phyloP scores from a whole-genome alignment of 768 basidiomycete genomes.

The Russula lepida region DNA sequence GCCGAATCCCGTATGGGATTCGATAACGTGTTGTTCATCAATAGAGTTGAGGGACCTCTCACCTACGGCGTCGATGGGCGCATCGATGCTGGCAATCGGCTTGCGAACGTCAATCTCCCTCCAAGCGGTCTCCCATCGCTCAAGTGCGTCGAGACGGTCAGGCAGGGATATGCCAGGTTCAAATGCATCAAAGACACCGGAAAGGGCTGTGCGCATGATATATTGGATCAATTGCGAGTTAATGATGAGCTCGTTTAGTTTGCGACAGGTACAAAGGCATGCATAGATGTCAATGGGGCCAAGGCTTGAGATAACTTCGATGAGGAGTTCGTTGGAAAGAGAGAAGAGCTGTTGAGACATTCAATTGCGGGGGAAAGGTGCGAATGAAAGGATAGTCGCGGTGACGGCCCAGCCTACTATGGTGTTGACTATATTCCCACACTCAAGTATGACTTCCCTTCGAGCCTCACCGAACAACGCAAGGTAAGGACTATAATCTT shows the following conservation, averaged over 20 bases:
- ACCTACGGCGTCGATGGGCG: not conserved
- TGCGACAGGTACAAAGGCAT: not conserved
- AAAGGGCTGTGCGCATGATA: conserved; percentile 2
- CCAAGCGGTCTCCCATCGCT: conserved; percentile 1
- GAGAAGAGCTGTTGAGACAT: conserved; percentile 5
- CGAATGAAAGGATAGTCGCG: too few species aligned
- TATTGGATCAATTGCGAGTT: conserved; percentile 2
- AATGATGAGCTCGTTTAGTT: not conserved
- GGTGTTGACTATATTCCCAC: too few species aligned
- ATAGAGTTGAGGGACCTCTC: not conserved
- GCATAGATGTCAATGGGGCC: not conserved
- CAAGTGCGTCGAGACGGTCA: not conserved
- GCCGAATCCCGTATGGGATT: not conserved
- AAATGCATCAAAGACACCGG: conserved; percentile 11
- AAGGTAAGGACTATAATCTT: conserved; percentile 5
- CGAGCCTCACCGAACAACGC: too few species aligned
- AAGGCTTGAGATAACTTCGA: conserved; percentile 1
- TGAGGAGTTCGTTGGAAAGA: conserved; percentile 12
- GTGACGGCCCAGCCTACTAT: too few species aligned
- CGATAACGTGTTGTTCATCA: conserved; percentile 1
- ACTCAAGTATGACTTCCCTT: too few species aligned
- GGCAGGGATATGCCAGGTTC: conserved; percentile 1
- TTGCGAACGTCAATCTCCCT: not conserved
- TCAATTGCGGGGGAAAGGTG: not conserved
- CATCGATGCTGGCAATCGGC: not conserved